phyloP scores from a whole-genome alignment of 2,329 filamentous ascomycete genomes.

The Penicillium sp. region DNA sequence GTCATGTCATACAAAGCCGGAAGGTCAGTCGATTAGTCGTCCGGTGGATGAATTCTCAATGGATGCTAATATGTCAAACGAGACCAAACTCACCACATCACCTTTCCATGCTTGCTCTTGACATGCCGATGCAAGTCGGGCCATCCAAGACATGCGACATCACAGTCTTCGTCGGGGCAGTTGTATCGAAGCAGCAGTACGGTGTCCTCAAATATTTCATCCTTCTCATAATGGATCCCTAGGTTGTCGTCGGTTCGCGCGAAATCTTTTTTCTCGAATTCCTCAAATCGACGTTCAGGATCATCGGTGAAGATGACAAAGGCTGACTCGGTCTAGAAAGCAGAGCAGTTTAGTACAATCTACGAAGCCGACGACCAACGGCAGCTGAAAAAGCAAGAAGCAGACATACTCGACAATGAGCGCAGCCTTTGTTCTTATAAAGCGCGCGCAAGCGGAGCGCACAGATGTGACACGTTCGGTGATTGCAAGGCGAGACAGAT shows the following conservation, averaged over 20 bases:
- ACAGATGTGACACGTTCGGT: constrained; percentile 96
- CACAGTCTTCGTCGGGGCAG: constrained; percentile 82
- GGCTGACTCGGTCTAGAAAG: constrained; percentile 43
- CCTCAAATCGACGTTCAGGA: constrained; percentile 75
- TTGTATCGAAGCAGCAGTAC: constrained; percentile 88
- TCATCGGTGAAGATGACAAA: constrained; percentile 94
- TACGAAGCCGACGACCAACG: neutral
- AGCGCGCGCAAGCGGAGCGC: constrained; percentile 85
- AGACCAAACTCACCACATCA: constrained; percentile 64
- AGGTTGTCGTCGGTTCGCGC: constrained; percentile 79
- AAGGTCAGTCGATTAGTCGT: constrained; percentile 1
- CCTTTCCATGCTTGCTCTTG: constrained; percentile 75
- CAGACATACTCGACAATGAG: constrained; percentile 80
- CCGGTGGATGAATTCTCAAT: too few relatives aligned
- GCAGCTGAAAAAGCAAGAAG: neutral
- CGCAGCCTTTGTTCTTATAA: constrained; percentile 95
- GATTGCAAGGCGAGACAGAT: constrained; percentile 90
- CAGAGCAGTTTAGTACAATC: constrained; percentile 13
- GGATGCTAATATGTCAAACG: neutral
- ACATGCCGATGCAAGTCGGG: constrained; percentile 81
- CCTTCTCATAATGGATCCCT: constrained; percentile 86
- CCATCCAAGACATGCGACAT: constrained; percentile 82
- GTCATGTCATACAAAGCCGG: neutral
- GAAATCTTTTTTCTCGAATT: constrained; percentile 74
- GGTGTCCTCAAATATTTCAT: constrained; percentile 89